Evolutionary conservation across 208 protist genomes (phyloP).

Genomic region (Leishmania aethiopica): DNA sequence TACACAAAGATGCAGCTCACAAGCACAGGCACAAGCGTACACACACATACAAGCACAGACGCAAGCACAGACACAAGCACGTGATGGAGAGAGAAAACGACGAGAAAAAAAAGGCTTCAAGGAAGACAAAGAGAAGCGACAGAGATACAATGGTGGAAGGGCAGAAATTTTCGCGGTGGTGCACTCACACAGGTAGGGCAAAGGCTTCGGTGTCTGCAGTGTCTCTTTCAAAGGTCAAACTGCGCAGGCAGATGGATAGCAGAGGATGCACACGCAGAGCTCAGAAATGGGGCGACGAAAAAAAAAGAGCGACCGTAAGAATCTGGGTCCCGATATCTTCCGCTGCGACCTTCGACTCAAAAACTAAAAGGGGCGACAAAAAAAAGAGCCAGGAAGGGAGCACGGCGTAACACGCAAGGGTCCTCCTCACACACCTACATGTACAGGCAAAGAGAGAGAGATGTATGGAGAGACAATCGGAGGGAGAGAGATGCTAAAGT

Average conservation of each 20-base stretch:
- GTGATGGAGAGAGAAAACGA: not conserved
- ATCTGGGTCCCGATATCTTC: conserved; percentile 8
- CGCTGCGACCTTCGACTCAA: conserved; percentile 27
- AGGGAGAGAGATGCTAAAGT: conserved; percentile 11
- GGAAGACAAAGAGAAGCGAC: not conserved
- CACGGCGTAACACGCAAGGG: not conserved
- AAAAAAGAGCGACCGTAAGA: conserved; percentile 6
- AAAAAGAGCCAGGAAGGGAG: conserved; percentile 10
- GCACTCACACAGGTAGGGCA: not conserved
- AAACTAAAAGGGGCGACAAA: conserved; percentile 20
- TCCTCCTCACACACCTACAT: conserved; percentile 4
- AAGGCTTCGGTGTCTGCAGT: not conserved
- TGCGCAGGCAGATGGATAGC: not conserved
- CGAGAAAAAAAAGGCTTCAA: not conserved
- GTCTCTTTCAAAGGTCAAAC: not conserved
- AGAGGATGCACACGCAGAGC: not conserved
- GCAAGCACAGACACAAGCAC: not conserved
- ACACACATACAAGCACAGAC: not conserved
- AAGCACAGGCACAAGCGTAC: not conserved
- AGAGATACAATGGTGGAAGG: not conserved
- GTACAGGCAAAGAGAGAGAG: not conserved
- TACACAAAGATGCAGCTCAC: not conserved
- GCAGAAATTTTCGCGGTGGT: not conserved
- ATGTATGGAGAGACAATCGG: not conserved
- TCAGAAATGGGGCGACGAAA: not conserved